phyloP scores from a whole-genome alignment of 2,329 filamentous ascomycete species.

The Tolypocladium ophioglossoides region DNA sequence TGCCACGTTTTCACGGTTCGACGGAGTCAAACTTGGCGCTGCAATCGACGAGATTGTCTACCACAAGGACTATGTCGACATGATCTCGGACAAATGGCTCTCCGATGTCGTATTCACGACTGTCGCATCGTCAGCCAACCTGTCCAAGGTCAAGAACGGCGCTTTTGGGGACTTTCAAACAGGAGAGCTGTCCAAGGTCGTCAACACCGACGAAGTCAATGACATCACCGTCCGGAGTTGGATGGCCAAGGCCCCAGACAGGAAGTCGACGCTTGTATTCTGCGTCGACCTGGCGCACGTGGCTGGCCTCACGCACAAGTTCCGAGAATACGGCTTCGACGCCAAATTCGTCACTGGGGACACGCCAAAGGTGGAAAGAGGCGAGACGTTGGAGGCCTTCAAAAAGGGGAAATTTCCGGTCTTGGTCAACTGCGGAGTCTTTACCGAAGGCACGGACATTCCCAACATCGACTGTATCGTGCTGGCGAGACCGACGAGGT shows the following conservation, averaged over 20 bases:
- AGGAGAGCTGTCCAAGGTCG: slow-evolving; percentile 63
- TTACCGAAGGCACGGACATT: slow-evolving; percentile 95
- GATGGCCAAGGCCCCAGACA: slow-evolving; percentile 61
- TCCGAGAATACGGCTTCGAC: slow-evolving; percentile 68
- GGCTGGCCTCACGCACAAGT: slow-evolving; percentile 59
- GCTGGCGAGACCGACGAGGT: slow-evolving; percentile 78
- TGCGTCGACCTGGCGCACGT: slow-evolving; percentile 88
- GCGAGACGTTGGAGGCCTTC: slow-evolving; percentile 65
- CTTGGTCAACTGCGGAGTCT: slow-evolving; percentile 88
- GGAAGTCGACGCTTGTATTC: slow-evolving; percentile 85
- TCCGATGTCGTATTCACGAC: slow-evolving; percentile 91
- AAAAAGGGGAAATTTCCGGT: slow-evolving; percentile 69
- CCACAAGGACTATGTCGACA: slow-evolving; percentile 62
- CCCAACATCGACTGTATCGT: slow-evolving; percentile 94
- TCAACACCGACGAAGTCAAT: slow-evolving; percentile 77
- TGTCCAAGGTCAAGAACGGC: slow-evolving; percentile 57
- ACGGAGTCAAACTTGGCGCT: slow-evolving; percentile 70
- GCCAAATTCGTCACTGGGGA: slow-evolving; percentile 80
- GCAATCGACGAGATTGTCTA: slow-evolving; percentile 95
- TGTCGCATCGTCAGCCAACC: slow-evolving; percentile 70
- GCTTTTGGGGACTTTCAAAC: slow-evolving; percentile 66
- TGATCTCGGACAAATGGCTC: slow-evolving; percentile 83
- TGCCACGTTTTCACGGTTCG: slow-evolving; percentile 66
- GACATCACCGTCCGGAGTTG: slow-evolving; percentile 78
- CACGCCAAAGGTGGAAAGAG: slow-evolving; percentile 59